Conservation (phyloP, 768 basidiomycete genomes). For the Russula virescens region DNA sequence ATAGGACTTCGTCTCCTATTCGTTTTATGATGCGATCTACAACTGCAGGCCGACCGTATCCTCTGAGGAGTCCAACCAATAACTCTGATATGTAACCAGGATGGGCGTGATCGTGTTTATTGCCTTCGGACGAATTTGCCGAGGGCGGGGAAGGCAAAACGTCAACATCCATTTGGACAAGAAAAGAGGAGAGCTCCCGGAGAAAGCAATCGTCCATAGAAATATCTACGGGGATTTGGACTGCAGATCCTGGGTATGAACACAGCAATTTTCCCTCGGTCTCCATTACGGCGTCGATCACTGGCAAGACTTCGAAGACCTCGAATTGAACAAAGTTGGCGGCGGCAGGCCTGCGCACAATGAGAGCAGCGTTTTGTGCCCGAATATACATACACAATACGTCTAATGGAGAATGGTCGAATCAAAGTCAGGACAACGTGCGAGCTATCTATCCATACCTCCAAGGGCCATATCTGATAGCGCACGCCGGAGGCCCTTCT, state of each 20-base stretch:
- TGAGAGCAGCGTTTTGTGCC: neutral
- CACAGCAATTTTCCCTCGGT: conserved; percentile 39
- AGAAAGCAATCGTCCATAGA: conserved; percentile 32
- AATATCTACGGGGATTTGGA: conserved; percentile 31
- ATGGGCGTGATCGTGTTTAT: too few relatives aligned
- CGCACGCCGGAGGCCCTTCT: neutral
- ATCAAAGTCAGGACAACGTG: too few relatives aligned
- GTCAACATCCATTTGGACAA: conserved; percentile 34
- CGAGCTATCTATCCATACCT: neutral
- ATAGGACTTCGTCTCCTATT: neutral
- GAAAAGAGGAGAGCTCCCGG: conserved; percentile 35
- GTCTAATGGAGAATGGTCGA: neutral
- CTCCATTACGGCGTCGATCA: conserved; percentile 33
- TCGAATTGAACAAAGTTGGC: conserved; percentile 23
- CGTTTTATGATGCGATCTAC: neutral
- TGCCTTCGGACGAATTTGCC: too few relatives aligned
- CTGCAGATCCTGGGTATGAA: conserved; percentile 42
- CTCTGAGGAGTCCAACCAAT: too few relatives aligned
- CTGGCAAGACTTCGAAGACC: conserved; percentile 41
- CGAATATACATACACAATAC: conserved; percentile 5
- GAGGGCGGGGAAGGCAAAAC: conserved; percentile 33
- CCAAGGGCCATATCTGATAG: neutral
- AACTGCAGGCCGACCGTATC: too few relatives aligned
- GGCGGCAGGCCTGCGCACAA: neutral
- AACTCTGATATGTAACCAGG: too few relatives aligned